Base-by-base conservation (phyloP, 2,329 filamentous ascomycete genomes). In the Cladosporium sp. region DNA sequence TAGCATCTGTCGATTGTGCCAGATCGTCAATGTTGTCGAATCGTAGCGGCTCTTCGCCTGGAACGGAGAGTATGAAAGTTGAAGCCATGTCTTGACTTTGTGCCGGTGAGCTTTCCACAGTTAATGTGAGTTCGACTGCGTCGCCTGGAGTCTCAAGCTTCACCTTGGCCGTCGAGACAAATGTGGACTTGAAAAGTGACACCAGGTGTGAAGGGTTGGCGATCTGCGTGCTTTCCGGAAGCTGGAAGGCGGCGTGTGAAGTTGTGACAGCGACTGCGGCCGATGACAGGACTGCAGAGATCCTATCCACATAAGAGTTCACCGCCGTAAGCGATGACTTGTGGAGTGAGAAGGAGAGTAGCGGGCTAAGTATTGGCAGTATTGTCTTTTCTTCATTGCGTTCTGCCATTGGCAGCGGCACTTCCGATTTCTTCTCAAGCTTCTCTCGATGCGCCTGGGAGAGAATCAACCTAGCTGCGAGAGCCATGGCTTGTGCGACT, bases 371-470 rank as follows among this genome's bases (percentile, higher is more conserved):
- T 20, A 89, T 76, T n/a, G 78, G 74, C 55, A 85, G 81, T 45
- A 83, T 75, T 2, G 78, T 78, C 6, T 73, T 75, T 20, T 79
- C 70, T 37, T 78, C 76, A 60, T 80, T 80, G 54, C 77, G 77
- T 15, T 77, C 75, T 9, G 78, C 76, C 60, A 86, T 69, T 5
- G 86, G 82, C 7, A 78, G 75, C 8, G 87, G 86, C 1, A 85
- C 78, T 30, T 86, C 83, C 1, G 87, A 88, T 56, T 92, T 84
- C 43, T 83, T 82, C 39, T 85, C 78, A 61, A 90, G 83, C 64
- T 88, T 92, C 69, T 89, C 84, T 9, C 88, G 84, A 71, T 97
- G 93, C 2, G 89, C 86, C 63, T 92, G 87, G 51, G 83, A 84
- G 7, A 97, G 84, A 1, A 97, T 80, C 20, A 97, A 81, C 40